These are phyloP conservation scores for Eutrema salsugineum DNA, from an alignment of 441 rosid genomes.

Conservation along the genomic window DNA sequence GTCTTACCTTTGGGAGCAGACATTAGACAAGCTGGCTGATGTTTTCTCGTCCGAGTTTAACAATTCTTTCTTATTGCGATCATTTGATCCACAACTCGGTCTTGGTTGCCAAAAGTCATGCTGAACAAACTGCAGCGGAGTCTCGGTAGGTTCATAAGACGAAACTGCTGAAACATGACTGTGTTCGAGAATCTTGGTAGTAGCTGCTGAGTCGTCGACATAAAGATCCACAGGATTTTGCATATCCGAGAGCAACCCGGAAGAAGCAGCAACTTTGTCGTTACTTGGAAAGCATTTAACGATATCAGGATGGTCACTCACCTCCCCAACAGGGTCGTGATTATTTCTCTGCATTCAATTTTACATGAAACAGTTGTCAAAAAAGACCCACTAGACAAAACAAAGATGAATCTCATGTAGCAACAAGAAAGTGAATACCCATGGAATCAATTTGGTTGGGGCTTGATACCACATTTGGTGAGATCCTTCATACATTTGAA, in stretches of 20 bases:
- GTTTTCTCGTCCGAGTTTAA: conserved; percentile 21
- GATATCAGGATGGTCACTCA: conserved; percentile 45
- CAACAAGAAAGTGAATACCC: conserved; percentile 33
- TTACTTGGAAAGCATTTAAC: conserved; percentile 44
- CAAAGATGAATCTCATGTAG: not conserved
- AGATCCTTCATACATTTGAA: conserved; percentile 49
- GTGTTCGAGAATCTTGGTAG: conserved; percentile 34
- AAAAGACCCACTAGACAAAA: no score
- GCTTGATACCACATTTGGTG: conserved; percentile 46
- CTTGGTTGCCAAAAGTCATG: conserved; percentile 5
- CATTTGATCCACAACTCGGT: conserved; percentile 5
- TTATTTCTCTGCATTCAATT: conserved; percentile 48
- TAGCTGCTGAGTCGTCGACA: conserved; percentile 34
- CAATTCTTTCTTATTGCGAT: conserved; percentile 35
- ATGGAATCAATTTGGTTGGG: conserved; percentile 50
- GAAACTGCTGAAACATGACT: conserved; percentile 29
- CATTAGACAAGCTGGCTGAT: conserved; percentile 38
- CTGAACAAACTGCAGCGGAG: conserved; percentile 35
- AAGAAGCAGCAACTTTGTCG: conserved; percentile 37
- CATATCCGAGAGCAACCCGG: conserved; percentile 37
- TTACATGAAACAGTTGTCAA: not conserved
- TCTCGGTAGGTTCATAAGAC: conserved; percentile 32
- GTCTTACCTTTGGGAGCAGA: conserved; percentile 56
- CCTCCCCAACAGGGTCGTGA: conserved; percentile 37
- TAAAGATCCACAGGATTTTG: conserved; percentile 43